phyloP scores from a whole-genome alignment of 371 early-diverging fungal species.

The Mucor circinelloides region DNA sequence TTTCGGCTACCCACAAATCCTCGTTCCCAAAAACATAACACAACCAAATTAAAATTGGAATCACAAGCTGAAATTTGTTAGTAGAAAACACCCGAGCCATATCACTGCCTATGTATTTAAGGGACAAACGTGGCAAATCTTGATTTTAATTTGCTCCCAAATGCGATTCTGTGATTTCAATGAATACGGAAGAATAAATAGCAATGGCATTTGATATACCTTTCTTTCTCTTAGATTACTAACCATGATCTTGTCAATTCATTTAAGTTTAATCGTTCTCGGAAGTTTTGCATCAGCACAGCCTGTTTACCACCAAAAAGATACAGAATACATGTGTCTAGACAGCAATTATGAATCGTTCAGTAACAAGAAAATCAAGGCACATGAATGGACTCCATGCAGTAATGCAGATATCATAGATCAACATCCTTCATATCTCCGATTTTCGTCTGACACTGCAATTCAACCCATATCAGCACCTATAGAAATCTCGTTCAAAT shows the following conservation, averaged over 20 bases:
- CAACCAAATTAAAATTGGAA: too few relatives aligned
- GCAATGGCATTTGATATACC: not conserved
- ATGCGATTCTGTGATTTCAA: too few relatives aligned
- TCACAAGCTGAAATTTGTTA: too few relatives aligned
- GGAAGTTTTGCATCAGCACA: not conserved
- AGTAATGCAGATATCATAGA: not conserved
- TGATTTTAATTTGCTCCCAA: too few relatives aligned
- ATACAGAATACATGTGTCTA: not conserved
- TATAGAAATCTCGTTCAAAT: constrained; percentile 16
- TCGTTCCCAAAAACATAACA: too few relatives aligned
- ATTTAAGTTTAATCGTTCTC: not conserved
- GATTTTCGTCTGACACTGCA: not conserved
- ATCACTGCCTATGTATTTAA: too few relatives aligned
- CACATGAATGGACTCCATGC: constrained; percentile 8
- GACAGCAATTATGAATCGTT: constrained; percentile 7
- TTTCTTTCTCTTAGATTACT: not conserved
- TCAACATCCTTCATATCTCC: constrained; percentile 4
- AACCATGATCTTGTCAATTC: not conserved
- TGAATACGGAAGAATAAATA: not conserved
- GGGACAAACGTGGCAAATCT: too few relatives aligned
- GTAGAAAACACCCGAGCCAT: not conserved
- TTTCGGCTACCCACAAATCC: too few relatives aligned
- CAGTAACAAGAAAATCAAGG: not conserved
- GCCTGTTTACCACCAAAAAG: not conserved
- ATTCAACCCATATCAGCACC: not conserved